phyloP scores from a whole-genome alignment of 169 alveolate genomes.

The Cryptosporidium canis region DNA sequence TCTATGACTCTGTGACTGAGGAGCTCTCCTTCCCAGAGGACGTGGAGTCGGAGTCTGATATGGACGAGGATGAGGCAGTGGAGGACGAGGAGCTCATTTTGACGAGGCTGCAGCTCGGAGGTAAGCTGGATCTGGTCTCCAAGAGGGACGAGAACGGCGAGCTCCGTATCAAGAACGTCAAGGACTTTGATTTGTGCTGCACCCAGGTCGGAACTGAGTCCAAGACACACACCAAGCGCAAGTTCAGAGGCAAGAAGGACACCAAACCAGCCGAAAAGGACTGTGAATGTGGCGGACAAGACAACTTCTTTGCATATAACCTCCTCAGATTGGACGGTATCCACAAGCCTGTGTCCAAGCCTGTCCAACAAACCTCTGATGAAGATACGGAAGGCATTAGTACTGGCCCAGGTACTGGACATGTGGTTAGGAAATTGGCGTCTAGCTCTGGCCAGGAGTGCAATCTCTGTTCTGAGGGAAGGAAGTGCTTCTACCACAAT shows the following conservation, averaged over 20 bases:
- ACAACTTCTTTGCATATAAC: neutral
- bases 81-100: constrained; percentile 5
- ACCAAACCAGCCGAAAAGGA: neutral
- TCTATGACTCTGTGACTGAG: constrained; percentile 20
- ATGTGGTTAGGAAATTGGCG: neutral
- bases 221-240: neutral
- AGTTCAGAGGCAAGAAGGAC: neutral
- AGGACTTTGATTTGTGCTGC: neutral
- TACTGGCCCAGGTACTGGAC: neutral
- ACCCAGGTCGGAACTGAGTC: neutral
- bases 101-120: constrained; percentile 21
- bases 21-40: constrained; percentile 25
- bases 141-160: neutral
- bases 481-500: neutral
- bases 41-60: neutral
- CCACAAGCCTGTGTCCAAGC: neutral
- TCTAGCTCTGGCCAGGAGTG: neutral
- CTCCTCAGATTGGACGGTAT: neutral
- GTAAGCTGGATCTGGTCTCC: neutral
- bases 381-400: neutral
- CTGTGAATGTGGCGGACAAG: neutral
- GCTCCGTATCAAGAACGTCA: neutral
- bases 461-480: neutral
- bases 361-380: too few relatives aligned
- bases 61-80: constrained; percentile 9